These are phyloP conservation scores for Arabidopsis lyrata DNA, from an alignment of 441 rosid species.

Conservation along the genomic window DNA sequence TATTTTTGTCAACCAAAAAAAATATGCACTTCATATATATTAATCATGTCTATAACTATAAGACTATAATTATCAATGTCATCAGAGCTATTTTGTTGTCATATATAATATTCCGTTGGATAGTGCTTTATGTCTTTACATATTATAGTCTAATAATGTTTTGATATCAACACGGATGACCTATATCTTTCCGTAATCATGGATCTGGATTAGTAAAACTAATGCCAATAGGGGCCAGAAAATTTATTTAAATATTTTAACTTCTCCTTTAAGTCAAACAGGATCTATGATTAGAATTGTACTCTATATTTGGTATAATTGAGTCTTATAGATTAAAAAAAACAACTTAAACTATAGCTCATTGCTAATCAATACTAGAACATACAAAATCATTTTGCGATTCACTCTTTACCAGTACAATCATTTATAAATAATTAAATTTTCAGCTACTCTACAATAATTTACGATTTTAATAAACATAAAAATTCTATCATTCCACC, in stretches of 20 bases:
- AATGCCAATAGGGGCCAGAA: neutral
- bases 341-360: neutral
- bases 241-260: neutral
- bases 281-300: slow-evolving; percentile 7
- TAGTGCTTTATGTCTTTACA: neutral
- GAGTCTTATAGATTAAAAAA: neutral
- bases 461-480: too few relatives aligned
- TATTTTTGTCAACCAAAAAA: neutral
- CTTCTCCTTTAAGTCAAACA: slow-evolving; percentile 19
- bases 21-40: neutral
- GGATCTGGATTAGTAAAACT: neutral
- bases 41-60: neutral
- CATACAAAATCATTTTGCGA: neutral
- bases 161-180: slow-evolving; percentile 9
- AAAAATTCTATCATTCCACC: too few relatives aligned
- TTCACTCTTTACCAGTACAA: neutral
- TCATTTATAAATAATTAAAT: too few relatives aligned
- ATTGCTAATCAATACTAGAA: neutral
- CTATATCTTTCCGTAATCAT: neutral
- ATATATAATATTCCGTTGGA: neutral
- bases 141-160: neutral
- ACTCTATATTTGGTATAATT: neutral
- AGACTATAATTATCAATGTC: neutral
- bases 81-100: neutral
- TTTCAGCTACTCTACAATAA: too few relatives aligned